A percentile compares a stretch with the other conserved stretches of the same genome.
Conservation (phyloP, 177 flowering plant species). For the Vitis hybrid region DNA sequence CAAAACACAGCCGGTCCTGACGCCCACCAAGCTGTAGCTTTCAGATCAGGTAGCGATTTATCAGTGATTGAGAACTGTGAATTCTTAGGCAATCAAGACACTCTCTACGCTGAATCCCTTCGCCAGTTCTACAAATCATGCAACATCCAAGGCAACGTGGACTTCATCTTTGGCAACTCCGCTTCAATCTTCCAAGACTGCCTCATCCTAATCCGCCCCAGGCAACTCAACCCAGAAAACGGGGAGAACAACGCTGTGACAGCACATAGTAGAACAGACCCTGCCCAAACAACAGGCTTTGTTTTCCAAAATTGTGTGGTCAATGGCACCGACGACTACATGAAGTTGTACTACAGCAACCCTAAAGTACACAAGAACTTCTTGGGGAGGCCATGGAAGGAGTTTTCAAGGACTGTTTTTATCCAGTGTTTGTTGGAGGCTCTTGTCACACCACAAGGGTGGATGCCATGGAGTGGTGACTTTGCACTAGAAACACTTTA, state of each 20-base stretch:
- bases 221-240: slow-evolving; percentile 50
- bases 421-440: slow-evolving; percentile 43
- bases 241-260: slow-evolving; percentile 70
- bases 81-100: slow-evolving; percentile 86
- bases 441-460: slow-evolving; percentile 56
- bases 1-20: slow-evolving; percentile 86
- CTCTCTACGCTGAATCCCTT: slow-evolving; percentile 70
- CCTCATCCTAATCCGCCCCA: slow-evolving; percentile 49
- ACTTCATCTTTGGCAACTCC: slow-evolving; percentile 85
- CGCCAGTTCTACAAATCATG: slow-evolving; percentile 77
- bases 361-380: slow-evolving; percentile 55
- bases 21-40: slow-evolving; percentile 85
- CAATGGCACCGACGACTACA: slow-evolving; percentile 69
- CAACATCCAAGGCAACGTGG: slow-evolving; percentile 70
- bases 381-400: slow-evolving; percentile 91
- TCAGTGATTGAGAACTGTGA: slow-evolving; percentile 70
- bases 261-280: slow-evolving; percentile 75
- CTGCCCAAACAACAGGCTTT: slow-evolving; percentile 66
- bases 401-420: slow-evolving; percentile 70
- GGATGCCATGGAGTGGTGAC: slow-evolving; percentile 72
- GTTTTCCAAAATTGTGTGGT: slow-evolving; percentile 60
- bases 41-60: slow-evolving; percentile 70
- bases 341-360: slow-evolving; percentile 42
- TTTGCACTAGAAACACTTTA: slow-evolving; percentile 62
- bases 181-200: slow-evolving; percentile 69